These are phyloP conservation scores for Filosporella fistucella DNA, from an alignment of 495 filamentous ascomycete genomes.

Conservation along the genomic window DNA sequence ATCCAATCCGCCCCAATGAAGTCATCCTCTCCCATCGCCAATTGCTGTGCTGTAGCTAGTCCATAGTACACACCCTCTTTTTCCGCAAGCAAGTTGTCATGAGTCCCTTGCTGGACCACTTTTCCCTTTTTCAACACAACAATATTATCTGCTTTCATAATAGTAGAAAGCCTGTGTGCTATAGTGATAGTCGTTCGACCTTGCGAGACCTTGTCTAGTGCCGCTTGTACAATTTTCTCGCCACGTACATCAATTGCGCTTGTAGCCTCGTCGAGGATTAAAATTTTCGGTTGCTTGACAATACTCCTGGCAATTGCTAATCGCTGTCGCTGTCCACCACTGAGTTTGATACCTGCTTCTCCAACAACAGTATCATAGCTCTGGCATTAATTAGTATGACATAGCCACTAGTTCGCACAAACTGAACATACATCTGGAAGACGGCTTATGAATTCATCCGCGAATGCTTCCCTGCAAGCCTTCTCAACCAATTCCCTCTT, in stretches of 20 bases:
- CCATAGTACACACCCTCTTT: constrained; percentile 44
- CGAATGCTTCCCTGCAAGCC: constrained; percentile 56
- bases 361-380: constrained; percentile 59
- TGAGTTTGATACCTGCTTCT: constrained; percentile 52
- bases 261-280: constrained; percentile 84
- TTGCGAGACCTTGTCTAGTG: constrained; percentile 47
- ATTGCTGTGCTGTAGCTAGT: constrained; percentile 47
- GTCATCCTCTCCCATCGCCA: constrained; percentile 24
- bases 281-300: constrained; percentile 69
- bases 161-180: constrained; percentile 54
- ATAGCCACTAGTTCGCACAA: constrained; percentile 42
- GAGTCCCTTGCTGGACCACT: constrained; percentile 64
- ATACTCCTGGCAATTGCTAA: constrained; percentile 66
- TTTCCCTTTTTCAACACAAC: constrained; percentile 51
- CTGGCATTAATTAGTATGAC: constrained; percentile 19
- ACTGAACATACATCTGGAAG: constrained; percentile 44
- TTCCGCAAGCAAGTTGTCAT: constrained; percentile 55
- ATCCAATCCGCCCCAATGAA: neutral
- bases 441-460: constrained; percentile 53
- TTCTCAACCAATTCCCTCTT: constrained; percentile 50
- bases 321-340: constrained; percentile 59
- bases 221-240: constrained; percentile 52
- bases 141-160: constrained; percentile 63
- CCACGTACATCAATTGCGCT: constrained; percentile 53
- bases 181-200: constrained; percentile 56